Percentiles rank a stretch among this genome's conserved stretches.
Conservation (phyloP, 805 yeast genomes). For the Saccharomyces eubayanus region DNA sequence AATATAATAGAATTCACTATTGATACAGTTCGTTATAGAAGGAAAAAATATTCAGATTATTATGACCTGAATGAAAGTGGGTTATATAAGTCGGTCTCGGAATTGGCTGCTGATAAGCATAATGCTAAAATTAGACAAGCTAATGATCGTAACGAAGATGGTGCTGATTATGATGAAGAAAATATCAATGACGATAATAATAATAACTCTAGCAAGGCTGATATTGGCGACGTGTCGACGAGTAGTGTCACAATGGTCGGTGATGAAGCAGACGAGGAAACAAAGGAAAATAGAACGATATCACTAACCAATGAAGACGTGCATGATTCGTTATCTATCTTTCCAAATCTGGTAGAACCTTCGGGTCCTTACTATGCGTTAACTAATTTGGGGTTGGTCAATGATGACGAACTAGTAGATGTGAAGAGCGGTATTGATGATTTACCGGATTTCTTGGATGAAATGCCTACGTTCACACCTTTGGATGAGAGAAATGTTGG, state of each 20-base stretch:
- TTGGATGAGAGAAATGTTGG: slow-evolving; percentile 39
- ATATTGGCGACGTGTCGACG: not conserved
- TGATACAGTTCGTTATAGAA: slow-evolving; percentile 59
- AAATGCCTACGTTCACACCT: slow-evolving; percentile 29
- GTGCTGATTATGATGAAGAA: slow-evolving; percentile 9
- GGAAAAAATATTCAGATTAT: slow-evolving; percentile 35
- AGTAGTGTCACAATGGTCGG: not conserved
- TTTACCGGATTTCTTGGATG: slow-evolving; percentile 25
- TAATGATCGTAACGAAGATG: slow-evolving; percentile 4
- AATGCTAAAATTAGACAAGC: slow-evolving; percentile 1
- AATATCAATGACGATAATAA: not conserved
- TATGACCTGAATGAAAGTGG: slow-evolving; percentile 29
- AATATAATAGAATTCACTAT: slow-evolving; percentile 65
- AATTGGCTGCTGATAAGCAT: slow-evolving; percentile 1
- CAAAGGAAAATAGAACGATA: slow-evolving; percentile 7
- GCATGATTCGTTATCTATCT: slow-evolving; percentile 51
- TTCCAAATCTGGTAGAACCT: slow-evolving; percentile 63
- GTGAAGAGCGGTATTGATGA: slow-evolving; percentile 30
- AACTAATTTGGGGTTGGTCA: slow-evolving; percentile 41
- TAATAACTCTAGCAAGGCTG: not conserved
- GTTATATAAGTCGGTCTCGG: slow-evolving; percentile 22
- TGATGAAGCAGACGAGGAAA: slow-evolving; percentile 1
- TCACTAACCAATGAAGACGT: slow-evolving; percentile 58
- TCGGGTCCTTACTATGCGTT: slow-evolving; percentile 48
- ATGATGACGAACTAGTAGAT: slow-evolving; percentile 42